These are phyloP conservation scores for Malassezia sympodialis DNA, from an alignment of 1,284 basidiomycete species.

Conservation along the genomic window DNA sequence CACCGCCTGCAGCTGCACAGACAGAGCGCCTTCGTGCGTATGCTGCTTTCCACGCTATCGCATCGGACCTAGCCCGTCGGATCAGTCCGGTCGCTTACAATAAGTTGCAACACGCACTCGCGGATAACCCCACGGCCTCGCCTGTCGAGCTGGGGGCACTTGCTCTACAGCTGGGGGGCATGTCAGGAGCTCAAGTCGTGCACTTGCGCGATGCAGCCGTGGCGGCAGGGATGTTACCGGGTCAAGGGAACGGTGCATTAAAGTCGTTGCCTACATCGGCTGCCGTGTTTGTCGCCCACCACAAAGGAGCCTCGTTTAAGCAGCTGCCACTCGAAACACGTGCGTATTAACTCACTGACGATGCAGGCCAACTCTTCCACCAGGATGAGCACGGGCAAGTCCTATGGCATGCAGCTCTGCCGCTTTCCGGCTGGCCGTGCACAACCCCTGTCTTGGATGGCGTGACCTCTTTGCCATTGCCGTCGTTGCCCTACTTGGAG, in stretches of 20 bases:
- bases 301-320: slow-evolving; percentile 28
- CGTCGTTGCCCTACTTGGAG: slow-evolving; percentile 8
- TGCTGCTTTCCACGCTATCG: slow-evolving; percentile 6
- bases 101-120: slow-evolving; percentile 1
- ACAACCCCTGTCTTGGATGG: slow-evolving; percentile 3
- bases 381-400: slow-evolving; percentile 27
- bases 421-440: slow-evolving; percentile 22
- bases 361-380: slow-evolving; percentile 24
- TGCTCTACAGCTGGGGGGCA: background rate
- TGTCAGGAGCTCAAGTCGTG: slow-evolving; percentile 1
- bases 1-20: background rate
- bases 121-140: background rate
- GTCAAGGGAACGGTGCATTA: background rate
- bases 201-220: slow-evolving; percentile 13
- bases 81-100: slow-evolving; percentile 3
- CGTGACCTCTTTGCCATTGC: background rate
- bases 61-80: slow-evolving; percentile 3
- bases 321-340: slow-evolving; percentile 25
- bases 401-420: slow-evolving; percentile 35
- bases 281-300: slow-evolving; percentile 22
- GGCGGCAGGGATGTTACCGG: slow-evolving; percentile 3
- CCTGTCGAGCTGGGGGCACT: slow-evolving; percentile 1
- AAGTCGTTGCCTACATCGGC: slow-evolving; percentile 15
- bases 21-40: slow-evolving; percentile 12
- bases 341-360: slow-evolving; percentile 15